Conservation (phyloP, 1,284 basidiomycete species). For the Schizophyllum amplum region DNA sequence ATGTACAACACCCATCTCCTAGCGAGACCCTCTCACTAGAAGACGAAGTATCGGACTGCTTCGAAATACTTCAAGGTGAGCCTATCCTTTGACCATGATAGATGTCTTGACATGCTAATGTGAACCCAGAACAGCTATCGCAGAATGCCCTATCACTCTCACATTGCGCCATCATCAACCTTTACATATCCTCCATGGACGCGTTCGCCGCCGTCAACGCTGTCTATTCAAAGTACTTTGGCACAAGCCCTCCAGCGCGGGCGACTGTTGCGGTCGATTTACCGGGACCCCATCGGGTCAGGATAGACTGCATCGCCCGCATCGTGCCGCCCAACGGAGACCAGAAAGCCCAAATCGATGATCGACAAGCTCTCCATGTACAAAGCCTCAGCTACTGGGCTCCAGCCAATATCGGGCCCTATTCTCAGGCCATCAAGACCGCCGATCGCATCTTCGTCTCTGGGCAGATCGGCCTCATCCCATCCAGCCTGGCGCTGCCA, state of each 20-base stretch:
- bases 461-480: constrained; percentile 91
- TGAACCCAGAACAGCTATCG: constrained; percentile 39
- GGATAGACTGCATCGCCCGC: constrained; percentile 77
- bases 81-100: not conserved
- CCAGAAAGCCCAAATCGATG: constrained; percentile 21
- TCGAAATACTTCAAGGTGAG: constrained; percentile 48
- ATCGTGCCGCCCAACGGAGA: too few species aligned
- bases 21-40: constrained; percentile 32
- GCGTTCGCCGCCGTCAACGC: constrained; percentile 70
- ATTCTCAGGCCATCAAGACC: constrained; percentile 89
- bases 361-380: constrained; percentile 81
- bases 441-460: constrained; percentile 78
- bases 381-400: constrained; percentile 98
- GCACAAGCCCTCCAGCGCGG: constrained; percentile 85
- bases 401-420: constrained; percentile 97
- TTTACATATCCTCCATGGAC: constrained; percentile 80
- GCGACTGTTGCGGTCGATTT: constrained; percentile 84
- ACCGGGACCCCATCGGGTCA: constrained; percentile 46
- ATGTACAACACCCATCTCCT: constrained; percentile 26
- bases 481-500: constrained; percentile 65
- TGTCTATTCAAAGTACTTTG: constrained; percentile 78
- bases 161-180: constrained; percentile 72
- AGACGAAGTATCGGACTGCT: constrained; percentile 59
- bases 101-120: constrained; percentile 6
- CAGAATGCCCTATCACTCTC: constrained; percentile 42